Evolutionary conservation across 225 moss, liverwort and hornwort species (phyloP).

Genomic region (Sphagnum contortum): DNA sequence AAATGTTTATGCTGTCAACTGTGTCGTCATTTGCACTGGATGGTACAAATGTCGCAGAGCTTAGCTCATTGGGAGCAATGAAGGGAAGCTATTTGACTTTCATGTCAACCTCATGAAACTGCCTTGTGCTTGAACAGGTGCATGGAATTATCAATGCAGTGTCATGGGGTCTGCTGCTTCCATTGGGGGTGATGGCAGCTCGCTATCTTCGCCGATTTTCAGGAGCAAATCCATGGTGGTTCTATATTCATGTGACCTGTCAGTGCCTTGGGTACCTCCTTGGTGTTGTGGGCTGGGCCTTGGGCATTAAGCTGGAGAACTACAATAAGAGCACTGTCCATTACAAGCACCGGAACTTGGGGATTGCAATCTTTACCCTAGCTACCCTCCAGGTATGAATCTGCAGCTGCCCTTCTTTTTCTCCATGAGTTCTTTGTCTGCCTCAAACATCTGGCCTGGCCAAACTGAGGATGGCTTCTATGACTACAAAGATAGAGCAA

Average conservation of each 20-base stretch:
- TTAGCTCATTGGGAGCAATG: no score
- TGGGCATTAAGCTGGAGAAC: conserved; percentile 42
- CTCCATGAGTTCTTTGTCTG: not conserved
- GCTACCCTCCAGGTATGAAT: conserved; percentile 57
- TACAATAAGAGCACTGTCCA: conserved; percentile 11
- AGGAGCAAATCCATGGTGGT: conserved; percentile 49
- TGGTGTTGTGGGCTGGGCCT: conserved; percentile 56
- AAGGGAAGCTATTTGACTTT: no score
- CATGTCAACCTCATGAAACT: no score
- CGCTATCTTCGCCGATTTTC: conserved; percentile 69
- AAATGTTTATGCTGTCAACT: no score
- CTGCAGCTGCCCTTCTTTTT: not conserved
- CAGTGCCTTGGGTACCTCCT: conserved; percentile 57
- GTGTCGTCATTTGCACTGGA: no score
- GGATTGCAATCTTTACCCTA: conserved; percentile 55
- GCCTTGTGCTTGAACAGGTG: conserved; percentile 16
- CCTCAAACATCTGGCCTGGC: no score
- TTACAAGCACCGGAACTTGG: conserved; percentile 49
- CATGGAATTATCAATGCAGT: conserved; percentile 64
- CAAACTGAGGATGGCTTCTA: no score
- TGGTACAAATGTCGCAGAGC: no score
- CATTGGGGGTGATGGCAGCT: conserved; percentile 67
- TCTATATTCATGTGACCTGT: conserved; percentile 62
- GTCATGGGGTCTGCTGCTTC: conserved; percentile 69
- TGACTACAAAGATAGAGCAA: not conserved